Percentiles rank a stretch among this genome's conserved stretches.
These are phyloP conservation scores for Magnolia officinalis DNA, from an alignment of 164 flowering plant genomes.

Conservation along the genomic window DNA sequence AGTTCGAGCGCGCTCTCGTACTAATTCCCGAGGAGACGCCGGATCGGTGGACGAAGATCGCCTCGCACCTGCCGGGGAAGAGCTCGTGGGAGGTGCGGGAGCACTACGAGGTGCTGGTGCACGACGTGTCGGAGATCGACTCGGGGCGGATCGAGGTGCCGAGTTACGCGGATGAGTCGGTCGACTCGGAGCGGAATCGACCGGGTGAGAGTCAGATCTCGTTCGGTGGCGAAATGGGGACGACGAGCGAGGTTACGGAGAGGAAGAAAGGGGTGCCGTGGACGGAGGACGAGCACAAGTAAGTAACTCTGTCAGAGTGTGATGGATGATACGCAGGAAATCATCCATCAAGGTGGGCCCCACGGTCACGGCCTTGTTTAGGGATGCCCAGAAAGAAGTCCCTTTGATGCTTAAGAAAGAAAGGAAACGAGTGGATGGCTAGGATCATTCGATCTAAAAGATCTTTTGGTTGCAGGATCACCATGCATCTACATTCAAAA, in stretches of 20 bases:
- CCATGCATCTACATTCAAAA: too few species aligned
- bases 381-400: too few species aligned
- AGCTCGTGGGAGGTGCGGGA: conserved; percentile 37
- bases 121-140: conserved; percentile 57
- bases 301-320: not conserved
- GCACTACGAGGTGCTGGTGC: conserved; percentile 50
- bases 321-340: too few species aligned
- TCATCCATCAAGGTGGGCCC: too few species aligned
- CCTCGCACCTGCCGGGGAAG: conserved; percentile 45
- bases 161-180: conserved; percentile 41
- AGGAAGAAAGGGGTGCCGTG: conserved; percentile 76
- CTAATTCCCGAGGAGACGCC: conserved; percentile 34
- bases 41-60: conserved; percentile 59
- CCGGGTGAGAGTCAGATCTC: conserved; percentile 33
- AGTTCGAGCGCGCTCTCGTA: conserved; percentile 59
- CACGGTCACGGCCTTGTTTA: too few species aligned
- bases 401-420: too few species aligned
- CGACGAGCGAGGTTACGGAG: conserved; percentile 33
- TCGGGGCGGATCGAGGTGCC: conserved; percentile 55
- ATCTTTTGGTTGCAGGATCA: too few species aligned
- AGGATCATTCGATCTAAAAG: too few species aligned
- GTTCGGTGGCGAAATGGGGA: conserved; percentile 15
- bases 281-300: conserved; percentile 81
- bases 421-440: too few species aligned
- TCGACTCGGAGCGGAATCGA: not conserved